A percentile compares a stretch with the other conserved stretches of the same genome.
Conservation (phyloP, 129 eudicot species). For the Helianthus tuberosus region DNA sequence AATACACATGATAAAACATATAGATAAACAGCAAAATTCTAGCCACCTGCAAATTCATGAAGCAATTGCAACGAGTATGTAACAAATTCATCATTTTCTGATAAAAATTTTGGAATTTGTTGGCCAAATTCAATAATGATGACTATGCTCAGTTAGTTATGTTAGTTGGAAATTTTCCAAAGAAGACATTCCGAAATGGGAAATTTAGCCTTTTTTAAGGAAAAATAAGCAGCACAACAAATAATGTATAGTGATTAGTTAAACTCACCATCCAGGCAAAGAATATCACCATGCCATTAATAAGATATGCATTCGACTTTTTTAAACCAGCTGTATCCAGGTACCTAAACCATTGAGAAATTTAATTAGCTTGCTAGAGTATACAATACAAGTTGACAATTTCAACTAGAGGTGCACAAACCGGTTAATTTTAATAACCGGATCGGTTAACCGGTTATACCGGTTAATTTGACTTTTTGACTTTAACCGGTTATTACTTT, state of each 20-base stretch:
- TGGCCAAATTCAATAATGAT: no score
- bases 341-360: slow-evolving; percentile 53
- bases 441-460: no score
- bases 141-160: neutral
- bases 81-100: neutral
- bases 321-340: slow-evolving; percentile 90
- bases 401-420: no score
- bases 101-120: no score
- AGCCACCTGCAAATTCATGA: slow-evolving; percentile 66
- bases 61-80: neutral
- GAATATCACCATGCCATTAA: slow-evolving; percentile 73
- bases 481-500: no score
- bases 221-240: neutral
- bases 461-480: no score
- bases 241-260: neutral
- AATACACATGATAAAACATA: slow-evolving; percentile 69
- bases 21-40: slow-evolving; percentile 80
- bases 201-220: neutral
- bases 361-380: neutral
- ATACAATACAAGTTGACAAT: neutral
- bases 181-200: neutral
- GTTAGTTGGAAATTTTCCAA: neutral
- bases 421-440: no score
- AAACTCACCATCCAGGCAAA: slow-evolving; percentile 79
- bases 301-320: slow-evolving; percentile 62